These are phyloP conservation scores for Hypoxylon intermedium DNA, from an alignment of 495 filamentous ascomycete species.

Conservation along the genomic window DNA sequence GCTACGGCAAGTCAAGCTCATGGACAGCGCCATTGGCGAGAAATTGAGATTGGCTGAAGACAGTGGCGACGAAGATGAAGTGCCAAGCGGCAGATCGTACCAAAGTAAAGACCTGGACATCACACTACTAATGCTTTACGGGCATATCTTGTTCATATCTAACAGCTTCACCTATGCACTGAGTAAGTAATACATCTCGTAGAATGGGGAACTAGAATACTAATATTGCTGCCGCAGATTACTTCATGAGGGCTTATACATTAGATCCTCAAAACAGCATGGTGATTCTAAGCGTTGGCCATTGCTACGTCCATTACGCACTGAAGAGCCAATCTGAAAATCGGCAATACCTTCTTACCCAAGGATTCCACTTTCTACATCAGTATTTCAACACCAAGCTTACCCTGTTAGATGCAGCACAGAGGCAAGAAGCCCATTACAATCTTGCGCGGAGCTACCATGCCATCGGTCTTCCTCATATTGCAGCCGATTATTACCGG, in stretches of 20 bases:
- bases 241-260: constrained; percentile 86
- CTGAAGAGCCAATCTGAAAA: constrained; percentile 90
- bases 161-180: constrained; percentile 82
- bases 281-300: constrained; percentile 73
- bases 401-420: constrained; percentile 46
- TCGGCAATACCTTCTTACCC: constrained; percentile 81
- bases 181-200: constrained; percentile 52
- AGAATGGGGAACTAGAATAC: not conserved
- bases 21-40: constrained; percentile 63
- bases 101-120: constrained; percentile 55
- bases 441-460: constrained; percentile 86
- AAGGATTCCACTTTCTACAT: constrained; percentile 81
- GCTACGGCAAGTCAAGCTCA: constrained; percentile 85
- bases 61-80: constrained; percentile 36
- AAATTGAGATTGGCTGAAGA: constrained; percentile 21
- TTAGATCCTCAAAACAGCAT: constrained; percentile 77
- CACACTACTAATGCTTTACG: constrained; percentile 83
- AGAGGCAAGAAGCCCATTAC: constrained; percentile 84
- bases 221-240: constrained; percentile 56
- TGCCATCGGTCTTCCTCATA: constrained; percentile 75
- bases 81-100: constrained; percentile 33
- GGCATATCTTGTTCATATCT: constrained; percentile 80
- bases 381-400: constrained; percentile 71
- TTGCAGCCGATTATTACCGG: constrained; percentile 80
- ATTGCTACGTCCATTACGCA: constrained; percentile 83